phyloP scores from a whole-genome alignment of 495 filamentous ascomycete species.

The Lasiosphaeris hirsuta region DNA sequence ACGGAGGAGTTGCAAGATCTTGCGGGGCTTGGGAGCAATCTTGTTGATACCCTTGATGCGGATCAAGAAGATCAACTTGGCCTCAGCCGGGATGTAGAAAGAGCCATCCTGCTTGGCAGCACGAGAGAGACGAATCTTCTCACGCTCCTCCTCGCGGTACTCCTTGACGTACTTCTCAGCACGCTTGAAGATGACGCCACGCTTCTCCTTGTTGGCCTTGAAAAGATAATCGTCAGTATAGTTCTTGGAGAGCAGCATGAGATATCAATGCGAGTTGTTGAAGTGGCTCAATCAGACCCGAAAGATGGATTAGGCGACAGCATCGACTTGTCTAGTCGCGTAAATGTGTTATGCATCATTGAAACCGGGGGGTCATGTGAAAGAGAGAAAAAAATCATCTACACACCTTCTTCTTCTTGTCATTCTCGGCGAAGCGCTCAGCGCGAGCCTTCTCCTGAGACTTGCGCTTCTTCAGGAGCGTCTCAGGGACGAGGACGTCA shows the following conservation, averaged over 20 bases:
- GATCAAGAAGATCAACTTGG: slow-evolving; percentile 96
- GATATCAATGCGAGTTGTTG: slow-evolving; percentile 23
- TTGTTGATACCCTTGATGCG: slow-evolving; percentile 99
- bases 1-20: slow-evolving; percentile 98
- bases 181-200: slow-evolving; percentile 97
- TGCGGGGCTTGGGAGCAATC: slow-evolving; percentile 99
- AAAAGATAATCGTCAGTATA: slow-evolving; percentile 39
- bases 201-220: slow-evolving; percentile 95
- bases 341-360: slow-evolving; percentile 64
- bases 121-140: slow-evolving; percentile 91
- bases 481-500: slow-evolving; percentile 94
- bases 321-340: slow-evolving; percentile 96
- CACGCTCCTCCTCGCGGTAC: slow-evolving; percentile 96
- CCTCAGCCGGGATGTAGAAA: slow-evolving; percentile 90
- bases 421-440: slow-evolving; percentile 70
- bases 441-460: slow-evolving; percentile 96
- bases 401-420: slow-evolving; percentile 81
- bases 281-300: slow-evolving; percentile 75
- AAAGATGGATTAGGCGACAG: slow-evolving; percentile 99
- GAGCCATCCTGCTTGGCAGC: slow-evolving; percentile 86
- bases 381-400: slow-evolving; percentile 38
- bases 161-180: slow-evolving; percentile 99
- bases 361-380: slow-evolving; percentile 29
- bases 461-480: slow-evolving; percentile 99
- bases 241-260: background rate